Conservation (phyloP, 148 eudicot genomes). For the Rhododendron ovatum region DNA sequence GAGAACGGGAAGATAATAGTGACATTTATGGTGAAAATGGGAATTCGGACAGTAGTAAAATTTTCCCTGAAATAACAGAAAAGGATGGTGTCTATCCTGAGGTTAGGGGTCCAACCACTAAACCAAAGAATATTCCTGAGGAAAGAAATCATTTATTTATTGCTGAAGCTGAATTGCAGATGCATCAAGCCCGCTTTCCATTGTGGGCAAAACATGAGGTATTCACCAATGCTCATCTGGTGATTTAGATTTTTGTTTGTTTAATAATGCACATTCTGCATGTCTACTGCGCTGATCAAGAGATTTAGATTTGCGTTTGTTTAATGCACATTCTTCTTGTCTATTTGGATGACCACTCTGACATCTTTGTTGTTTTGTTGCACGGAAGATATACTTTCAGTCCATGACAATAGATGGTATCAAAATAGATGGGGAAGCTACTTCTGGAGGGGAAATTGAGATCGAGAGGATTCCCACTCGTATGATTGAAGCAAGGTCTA, state of each 20-base stretch:
- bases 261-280: neutral
- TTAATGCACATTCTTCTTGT: neutral
- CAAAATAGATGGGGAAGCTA: constrained; percentile 19
- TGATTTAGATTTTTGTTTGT: neutral
- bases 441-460: constrained; percentile 53
- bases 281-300: neutral
- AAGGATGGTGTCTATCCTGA: constrained; percentile 21
- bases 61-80: constrained; percentile 36
- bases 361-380: constrained; percentile 4
- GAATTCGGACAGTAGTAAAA: constrained; percentile 36
- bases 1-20: constrained; percentile 50
- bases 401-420: constrained; percentile 32
- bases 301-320: neutral
- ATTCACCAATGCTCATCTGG: constrained; percentile 1
- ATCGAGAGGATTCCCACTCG: constrained; percentile 54
- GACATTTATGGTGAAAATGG: constrained; percentile 77
- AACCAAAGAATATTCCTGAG: constrained; percentile 31
- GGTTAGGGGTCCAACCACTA: constrained; percentile 13
- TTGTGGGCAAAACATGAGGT: constrained; percentile 72
- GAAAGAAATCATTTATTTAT: constrained; percentile 58
- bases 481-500: constrained; percentile 59
- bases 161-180: constrained; percentile 68
- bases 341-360: neutral
- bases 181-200: constrained; percentile 47
- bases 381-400: constrained; percentile 58